These are phyloP conservation scores for Neostapfia colusana DNA, from an alignment of 176 grass and related monocot species.

Conservation along the genomic window DNA sequence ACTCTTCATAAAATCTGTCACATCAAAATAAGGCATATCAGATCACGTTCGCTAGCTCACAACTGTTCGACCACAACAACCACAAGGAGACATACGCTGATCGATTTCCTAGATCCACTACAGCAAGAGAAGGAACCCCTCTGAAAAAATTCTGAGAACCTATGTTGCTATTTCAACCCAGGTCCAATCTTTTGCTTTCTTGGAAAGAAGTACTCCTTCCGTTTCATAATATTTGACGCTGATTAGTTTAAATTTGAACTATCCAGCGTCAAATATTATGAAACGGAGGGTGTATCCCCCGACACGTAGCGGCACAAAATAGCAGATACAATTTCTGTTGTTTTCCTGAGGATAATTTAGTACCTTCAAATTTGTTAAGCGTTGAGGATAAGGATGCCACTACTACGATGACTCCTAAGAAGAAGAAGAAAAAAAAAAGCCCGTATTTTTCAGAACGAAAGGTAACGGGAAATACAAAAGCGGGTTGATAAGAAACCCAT, in stretches of 20 bases:
- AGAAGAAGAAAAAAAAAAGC: not conserved
- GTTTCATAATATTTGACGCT: too few species aligned
- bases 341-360: not conserved
- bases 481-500: not conserved
- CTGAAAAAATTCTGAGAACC: not conserved
- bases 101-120: not conserved
- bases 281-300: too few species aligned
- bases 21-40: too few species aligned
- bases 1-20: too few species aligned
- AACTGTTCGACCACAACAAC: not conserved
- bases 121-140: not conserved
- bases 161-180: not conserved
- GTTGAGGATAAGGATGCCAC: not conserved
- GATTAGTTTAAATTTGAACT: too few species aligned
- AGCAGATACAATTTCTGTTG: not conserved
- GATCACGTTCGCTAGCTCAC: not conserved
- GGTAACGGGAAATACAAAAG: not conserved
- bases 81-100: not conserved
- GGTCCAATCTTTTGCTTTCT: not conserved
- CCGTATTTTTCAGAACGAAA: not conserved
- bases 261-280: too few species aligned
- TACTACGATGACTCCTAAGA: not conserved
- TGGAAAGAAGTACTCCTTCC: too few species aligned
- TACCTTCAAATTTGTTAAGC: not conserved
- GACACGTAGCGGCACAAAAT: not conserved